Evolutionary conservation across 495 filamentous ascomycete genomes (phyloP).

Genomic region (Penicillium turbatum): DNA sequence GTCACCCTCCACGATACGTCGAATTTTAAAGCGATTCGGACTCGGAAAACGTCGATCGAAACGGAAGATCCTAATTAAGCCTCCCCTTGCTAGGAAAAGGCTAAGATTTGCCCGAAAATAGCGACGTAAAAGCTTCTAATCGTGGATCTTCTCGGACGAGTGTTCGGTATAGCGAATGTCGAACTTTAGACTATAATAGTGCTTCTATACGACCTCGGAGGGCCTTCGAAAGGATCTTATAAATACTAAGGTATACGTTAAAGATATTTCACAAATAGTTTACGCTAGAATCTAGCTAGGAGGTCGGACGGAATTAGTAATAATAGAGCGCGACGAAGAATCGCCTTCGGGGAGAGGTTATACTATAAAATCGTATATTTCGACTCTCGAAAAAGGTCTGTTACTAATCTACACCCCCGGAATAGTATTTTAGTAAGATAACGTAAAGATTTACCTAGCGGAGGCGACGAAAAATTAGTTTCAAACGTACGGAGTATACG

Average conservation of each 20-base stretch:
- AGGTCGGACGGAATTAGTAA: background rate
- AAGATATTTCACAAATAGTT: conserved; percentile 9
- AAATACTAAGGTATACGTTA: background rate
- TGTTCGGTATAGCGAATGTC: background rate
- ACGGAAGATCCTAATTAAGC: no score
- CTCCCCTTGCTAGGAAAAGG: no score
- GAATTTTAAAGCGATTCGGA: background rate
- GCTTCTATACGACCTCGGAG: background rate
- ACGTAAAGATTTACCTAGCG: no score
- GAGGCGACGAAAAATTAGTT: no score
- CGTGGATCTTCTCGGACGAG: background rate
- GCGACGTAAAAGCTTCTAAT: background rate
- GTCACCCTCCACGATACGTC: background rate
- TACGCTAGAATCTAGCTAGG: conserved; percentile 1
- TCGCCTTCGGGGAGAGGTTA: no score
- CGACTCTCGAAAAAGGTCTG: no score
- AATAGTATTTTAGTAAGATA: no score
- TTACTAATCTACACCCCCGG: no score
- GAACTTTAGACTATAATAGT: background rate
- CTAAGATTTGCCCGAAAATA: no score
- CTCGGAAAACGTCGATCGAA: no score
- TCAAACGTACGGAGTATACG: no score
- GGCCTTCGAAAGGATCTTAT: background rate
- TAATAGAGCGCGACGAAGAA: background rate
- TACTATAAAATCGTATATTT: no score